A percentile compares a stretch with the other conserved stretches of the same genome.
Evolutionary conservation across 2,329 filamentous ascomycete genomes (phyloP).

Genomic region (Nigrograna mackinnonii): DNA sequence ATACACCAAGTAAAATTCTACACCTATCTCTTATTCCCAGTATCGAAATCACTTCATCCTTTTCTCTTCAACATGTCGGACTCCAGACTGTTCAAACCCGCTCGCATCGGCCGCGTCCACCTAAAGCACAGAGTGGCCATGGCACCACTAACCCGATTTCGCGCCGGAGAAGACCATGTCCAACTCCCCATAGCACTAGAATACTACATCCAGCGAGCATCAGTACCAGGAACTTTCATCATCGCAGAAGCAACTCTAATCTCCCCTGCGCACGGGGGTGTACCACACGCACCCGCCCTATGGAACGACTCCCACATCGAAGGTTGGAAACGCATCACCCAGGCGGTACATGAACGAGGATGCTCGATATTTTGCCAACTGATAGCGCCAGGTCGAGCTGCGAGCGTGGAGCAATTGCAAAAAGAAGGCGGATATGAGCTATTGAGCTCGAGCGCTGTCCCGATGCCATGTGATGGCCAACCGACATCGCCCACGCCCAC

Average conservation of each 20-base stretch:
- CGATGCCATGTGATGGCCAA: constrained; percentile 41
- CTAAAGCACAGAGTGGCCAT: constrained; percentile 39
- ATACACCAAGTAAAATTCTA: too few species aligned
- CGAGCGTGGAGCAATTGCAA: constrained; percentile 48
- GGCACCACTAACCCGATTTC: constrained; percentile 43
- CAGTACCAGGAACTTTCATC: constrained; percentile 58
- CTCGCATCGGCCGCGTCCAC: constrained; percentile 35
- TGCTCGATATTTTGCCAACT: constrained; percentile 52
- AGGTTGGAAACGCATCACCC: constrained; percentile 56
- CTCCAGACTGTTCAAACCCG: constrained; percentile 31
- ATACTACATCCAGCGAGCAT: constrained; percentile 60
- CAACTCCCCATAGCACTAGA: constrained; percentile 46
- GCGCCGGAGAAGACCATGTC: constrained; percentile 52
- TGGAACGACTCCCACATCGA: constrained; percentile 51
- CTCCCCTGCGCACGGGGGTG: constrained; percentile 51
- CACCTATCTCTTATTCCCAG: too few species aligned
- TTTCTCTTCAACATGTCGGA: too few species aligned
- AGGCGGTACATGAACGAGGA: constrained; percentile 55
- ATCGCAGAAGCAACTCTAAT: constrained; percentile 62
- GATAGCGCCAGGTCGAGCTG: constrained; percentile 59
- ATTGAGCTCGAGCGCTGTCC: constrained; percentile 45
- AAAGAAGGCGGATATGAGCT: constrained; percentile 38
- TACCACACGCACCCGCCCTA: constrained; percentile 60
- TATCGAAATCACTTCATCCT: too few species aligned
- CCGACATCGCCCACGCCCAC: constrained; percentile 43